These are phyloP conservation scores for Globisporangium paddicum DNA, from an alignment of 352 stramenopile genomes.

Conservation along the genomic window DNA sequence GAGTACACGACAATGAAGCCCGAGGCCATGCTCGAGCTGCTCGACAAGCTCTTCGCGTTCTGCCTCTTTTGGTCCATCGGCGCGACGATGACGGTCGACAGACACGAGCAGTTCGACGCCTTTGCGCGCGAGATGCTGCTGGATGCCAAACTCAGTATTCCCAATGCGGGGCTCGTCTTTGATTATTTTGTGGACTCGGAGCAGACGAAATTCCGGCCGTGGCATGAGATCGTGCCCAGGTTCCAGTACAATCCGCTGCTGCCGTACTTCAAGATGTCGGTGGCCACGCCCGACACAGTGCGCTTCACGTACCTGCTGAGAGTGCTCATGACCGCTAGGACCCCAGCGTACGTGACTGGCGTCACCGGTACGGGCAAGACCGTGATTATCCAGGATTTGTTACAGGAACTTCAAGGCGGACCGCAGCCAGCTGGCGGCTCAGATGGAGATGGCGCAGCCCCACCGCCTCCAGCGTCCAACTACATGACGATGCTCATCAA, in stretches of 20 bases:
- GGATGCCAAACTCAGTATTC: conserved; percentile 48
- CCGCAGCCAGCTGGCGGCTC: conserved; percentile 11
- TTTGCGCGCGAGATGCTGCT: conserved; percentile 65
- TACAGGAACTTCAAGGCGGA: conserved; percentile 43
- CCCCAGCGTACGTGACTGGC: conserved; percentile 86
- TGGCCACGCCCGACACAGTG: conserved; percentile 70
- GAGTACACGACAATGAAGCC: conserved; percentile 25
- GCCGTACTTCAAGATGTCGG: conserved; percentile 81
- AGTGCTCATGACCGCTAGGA: conserved; percentile 53
- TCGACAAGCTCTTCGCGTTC: conserved; percentile 87
- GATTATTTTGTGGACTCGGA: conserved; percentile 84
- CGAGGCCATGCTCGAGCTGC: conserved; percentile 41
- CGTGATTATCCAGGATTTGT: conserved; percentile 78
- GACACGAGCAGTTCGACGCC: conserved; percentile 71
- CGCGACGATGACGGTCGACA: conserved; percentile 75
- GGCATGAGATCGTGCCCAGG: conserved; percentile 59
- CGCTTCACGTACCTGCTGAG: conserved; percentile 58
- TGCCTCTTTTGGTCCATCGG: conserved; percentile 90
- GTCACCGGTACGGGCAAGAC: conserved; percentile 89
- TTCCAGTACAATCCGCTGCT: conserved; percentile 57
- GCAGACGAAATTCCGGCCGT: conserved; percentile 39
- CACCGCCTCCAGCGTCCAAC: conserved; percentile 24
- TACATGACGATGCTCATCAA: conserved; percentile 86
- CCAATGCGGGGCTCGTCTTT: conserved; percentile 63
- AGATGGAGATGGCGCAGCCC: conserved; percentile 14